Percentiles rank a stretch among this genome's conserved stretches.
These are phyloP conservation scores for Artemisia tridentata DNA, from an alignment of 129 eudicot species.

Conservation along the genomic window DNA sequence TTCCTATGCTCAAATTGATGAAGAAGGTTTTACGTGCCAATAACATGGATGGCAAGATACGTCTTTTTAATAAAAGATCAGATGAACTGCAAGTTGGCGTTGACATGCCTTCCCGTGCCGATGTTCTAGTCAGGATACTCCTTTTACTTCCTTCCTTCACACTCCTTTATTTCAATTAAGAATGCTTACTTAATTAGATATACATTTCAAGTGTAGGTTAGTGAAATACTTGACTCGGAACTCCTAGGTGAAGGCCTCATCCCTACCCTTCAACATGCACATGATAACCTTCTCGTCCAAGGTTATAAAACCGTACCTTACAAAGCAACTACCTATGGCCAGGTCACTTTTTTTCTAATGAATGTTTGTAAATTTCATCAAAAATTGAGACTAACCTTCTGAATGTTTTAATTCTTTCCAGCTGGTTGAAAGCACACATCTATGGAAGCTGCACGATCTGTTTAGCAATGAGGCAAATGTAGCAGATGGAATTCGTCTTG, in stretches of 20 bases:
- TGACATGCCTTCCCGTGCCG: conserved; percentile 71
- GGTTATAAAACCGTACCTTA: conserved; percentile 77
- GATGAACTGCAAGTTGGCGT: conserved; percentile 81
- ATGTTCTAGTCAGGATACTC: conserved; percentile 68
- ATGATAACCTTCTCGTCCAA: conserved; percentile 72
- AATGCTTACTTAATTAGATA: not conserved
- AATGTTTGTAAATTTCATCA: not conserved
- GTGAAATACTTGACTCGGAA: conserved; percentile 92
- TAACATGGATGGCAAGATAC: conserved; percentile 60
- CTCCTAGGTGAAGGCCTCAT: conserved; percentile 92
- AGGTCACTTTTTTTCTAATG: conserved; percentile 41
- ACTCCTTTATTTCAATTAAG: not conserved
- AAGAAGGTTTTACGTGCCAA: conserved; percentile 76
- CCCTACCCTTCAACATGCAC: conserved; percentile 90
- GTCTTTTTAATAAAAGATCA: conserved; percentile 66
- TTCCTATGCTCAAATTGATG: conserved; percentile 96
- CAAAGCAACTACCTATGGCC: conserved; percentile 71
- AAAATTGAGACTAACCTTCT: not conserved
- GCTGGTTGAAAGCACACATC: conserved; percentile 72
- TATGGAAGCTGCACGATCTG: conserved; percentile 79
- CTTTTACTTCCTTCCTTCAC: conserved; percentile 2
- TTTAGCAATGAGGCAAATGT: conserved; percentile 46
- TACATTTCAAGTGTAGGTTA: conserved; percentile 49
- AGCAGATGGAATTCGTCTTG: conserved; percentile 61
- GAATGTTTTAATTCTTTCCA: conserved; percentile 19